Conservation (phyloP, 192 early-diverging fungal species). For the Coemansia sp. region DNA sequence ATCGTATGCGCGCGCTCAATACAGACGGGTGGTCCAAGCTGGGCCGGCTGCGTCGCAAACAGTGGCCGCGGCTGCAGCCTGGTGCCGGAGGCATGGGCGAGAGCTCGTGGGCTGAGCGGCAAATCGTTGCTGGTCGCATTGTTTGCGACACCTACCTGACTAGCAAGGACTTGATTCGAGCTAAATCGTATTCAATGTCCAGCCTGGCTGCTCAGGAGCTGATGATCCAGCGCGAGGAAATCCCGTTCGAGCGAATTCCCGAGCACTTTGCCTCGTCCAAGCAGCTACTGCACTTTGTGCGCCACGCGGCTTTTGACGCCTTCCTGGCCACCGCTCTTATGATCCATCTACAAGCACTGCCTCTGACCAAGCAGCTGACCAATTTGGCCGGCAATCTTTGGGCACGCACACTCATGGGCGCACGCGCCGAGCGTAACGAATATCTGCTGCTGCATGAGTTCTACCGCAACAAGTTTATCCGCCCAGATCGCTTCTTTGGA, state of each 20-base stretch:
- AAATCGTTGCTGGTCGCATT: constrained; percentile 77
- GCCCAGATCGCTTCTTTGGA: constrained; percentile 72
- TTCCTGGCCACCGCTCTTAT: constrained; percentile 77
- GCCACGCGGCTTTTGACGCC: constrained; percentile 78
- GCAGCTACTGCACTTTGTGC: constrained; percentile 64
- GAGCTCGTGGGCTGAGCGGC: constrained; percentile 68
- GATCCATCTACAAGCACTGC: constrained; percentile 84
- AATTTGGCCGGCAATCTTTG: constrained; percentile 91
- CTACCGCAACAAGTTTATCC: constrained; percentile 83
- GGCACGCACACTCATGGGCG: constrained; percentile 84
- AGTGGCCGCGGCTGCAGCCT: constrained; percentile 81
- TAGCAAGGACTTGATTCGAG: constrained; percentile 79
- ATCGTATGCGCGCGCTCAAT: constrained; percentile 83
- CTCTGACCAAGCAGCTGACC: constrained; percentile 89
- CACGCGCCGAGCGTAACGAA: constrained; percentile 92
- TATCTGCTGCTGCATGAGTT: constrained; percentile 95
- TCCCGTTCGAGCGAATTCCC: constrained; percentile 75
- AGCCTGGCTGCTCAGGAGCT: constrained; percentile 74
- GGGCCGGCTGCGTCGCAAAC: constrained; percentile 74
- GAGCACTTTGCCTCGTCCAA: constrained; percentile 57
- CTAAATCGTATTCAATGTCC: constrained; percentile 81
- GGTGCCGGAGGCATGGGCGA: constrained; percentile 79
- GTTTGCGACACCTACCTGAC: constrained; percentile 90
- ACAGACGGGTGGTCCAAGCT: constrained; percentile 81
- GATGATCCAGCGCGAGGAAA: constrained; percentile 70